A percentile compares a stretch with the other conserved stretches of the same genome.
Conservation (phyloP, 192 early-diverging fungal species). For the Dissophora globulifera region DNA sequence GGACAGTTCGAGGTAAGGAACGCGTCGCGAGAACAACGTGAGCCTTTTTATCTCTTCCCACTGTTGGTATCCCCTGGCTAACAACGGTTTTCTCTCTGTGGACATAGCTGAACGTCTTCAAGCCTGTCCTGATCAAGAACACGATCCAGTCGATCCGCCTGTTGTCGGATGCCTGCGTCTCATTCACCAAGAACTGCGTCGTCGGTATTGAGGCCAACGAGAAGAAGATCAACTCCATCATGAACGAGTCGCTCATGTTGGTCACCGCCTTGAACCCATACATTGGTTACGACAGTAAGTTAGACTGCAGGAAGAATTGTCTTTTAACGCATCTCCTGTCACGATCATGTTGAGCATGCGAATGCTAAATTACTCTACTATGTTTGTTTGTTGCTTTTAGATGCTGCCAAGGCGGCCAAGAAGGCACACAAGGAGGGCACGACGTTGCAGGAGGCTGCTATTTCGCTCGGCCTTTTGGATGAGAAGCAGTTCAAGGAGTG, state of each 20-base stretch:
- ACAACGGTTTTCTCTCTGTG: constrained; percentile 7
- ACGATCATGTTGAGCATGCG: no score
- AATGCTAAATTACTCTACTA: no score
- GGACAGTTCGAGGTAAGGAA: constrained; percentile 91
- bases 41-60: no score
- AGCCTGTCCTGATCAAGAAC: constrained; percentile 99
- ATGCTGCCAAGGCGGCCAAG: constrained; percentile 96
- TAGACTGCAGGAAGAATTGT: no score
- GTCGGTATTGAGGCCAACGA: constrained; percentile 95
- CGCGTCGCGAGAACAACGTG: not conserved
- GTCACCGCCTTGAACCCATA: constrained; percentile 99
- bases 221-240: constrained; percentile 84
- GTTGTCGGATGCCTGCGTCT: constrained; percentile 82
- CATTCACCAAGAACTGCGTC: constrained; percentile 98
- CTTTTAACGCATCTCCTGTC: no score
- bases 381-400: not conserved
- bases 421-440: constrained; percentile 95
- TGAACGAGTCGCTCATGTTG: constrained; percentile 96
- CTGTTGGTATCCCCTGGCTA: no score
- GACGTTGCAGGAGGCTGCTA: constrained; percentile 88
- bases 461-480: constrained; percentile 86
- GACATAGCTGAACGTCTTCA: constrained; percentile 95
- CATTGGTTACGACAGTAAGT: constrained; percentile 75
- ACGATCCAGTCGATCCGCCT: constrained; percentile 94
- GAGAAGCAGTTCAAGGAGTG: constrained; percentile 95